A percentile compares a stretch with the other conserved stretches of the same genome.
These are phyloP conservation scores for Diaporthe citriasiana DNA, from an alignment of 2,329 filamentous ascomycete species.

Conservation along the genomic window DNA sequence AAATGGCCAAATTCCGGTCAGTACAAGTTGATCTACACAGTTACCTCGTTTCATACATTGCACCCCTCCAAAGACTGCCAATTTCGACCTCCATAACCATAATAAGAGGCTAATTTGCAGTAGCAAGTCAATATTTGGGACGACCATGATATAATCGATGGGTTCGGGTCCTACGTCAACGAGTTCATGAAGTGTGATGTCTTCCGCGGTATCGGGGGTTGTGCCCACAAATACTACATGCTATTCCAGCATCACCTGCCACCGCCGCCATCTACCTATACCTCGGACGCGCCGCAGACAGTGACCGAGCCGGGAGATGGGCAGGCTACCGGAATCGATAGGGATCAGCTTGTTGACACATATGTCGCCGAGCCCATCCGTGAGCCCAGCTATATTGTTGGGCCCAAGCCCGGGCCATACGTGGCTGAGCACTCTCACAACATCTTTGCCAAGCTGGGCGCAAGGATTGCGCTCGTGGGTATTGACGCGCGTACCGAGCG, in stretches of 20 bases:
- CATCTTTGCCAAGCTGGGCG: constrained; percentile 86
- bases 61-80: not conserved
- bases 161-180: constrained; percentile 93
- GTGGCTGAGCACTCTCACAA: constrained; percentile 90
- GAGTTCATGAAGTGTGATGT: constrained; percentile 93
- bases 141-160: constrained; percentile 80
- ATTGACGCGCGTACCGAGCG: constrained; percentile 92
- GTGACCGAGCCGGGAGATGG: constrained; percentile 30
- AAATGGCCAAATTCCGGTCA: constrained; percentile 90
- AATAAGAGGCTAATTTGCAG: not conserved
- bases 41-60: not conserved
- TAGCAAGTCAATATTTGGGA: constrained; percentile 89
- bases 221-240: constrained; percentile 98
- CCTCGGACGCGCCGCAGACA: constrained; percentile 74
- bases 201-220: constrained; percentile 90
- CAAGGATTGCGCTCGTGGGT: constrained; percentile 86
- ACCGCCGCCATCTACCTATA: constrained; percentile 88
- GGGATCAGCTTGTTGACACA: constrained; percentile 79
- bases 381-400: constrained; percentile 84
- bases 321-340: constrained; percentile 67
- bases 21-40: constrained; percentile 45
- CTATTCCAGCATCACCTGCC: constrained; percentile 96
- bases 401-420: constrained; percentile 85
- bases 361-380: constrained; percentile 72
- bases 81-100: not conserved